These are phyloP conservation scores for Metschnikowia bowlesiae DNA, from an alignment of 805 yeast genomes.

Conservation along the genomic window DNA sequence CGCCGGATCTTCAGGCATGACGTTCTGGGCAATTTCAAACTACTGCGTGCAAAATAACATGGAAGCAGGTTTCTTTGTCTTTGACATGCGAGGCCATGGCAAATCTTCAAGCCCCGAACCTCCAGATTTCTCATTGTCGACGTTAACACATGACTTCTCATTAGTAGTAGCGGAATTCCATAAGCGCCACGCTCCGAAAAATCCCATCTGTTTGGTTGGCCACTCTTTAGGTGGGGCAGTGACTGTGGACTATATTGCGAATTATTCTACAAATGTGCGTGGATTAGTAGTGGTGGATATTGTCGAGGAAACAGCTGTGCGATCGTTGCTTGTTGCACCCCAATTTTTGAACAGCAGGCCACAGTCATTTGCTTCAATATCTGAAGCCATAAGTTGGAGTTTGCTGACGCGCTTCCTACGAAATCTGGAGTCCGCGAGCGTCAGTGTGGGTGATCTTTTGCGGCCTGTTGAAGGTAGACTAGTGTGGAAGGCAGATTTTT, in stretches of 20 bases:
- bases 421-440: slow-evolving; percentile 55
- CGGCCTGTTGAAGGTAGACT: slow-evolving; percentile 16
- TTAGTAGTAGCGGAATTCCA: slow-evolving; percentile 42
- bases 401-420: slow-evolving; percentile 50
- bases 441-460: slow-evolving; percentile 76
- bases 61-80: slow-evolving; percentile 54
- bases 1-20: slow-evolving; percentile 83
- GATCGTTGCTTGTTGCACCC: slow-evolving; percentile 64
- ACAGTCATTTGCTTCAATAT: slow-evolving; percentile 43
- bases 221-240: slow-evolving; percentile 94
- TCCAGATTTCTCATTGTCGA: slow-evolving; percentile 40
- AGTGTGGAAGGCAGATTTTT: slow-evolving; percentile 64
- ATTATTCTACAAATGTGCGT: slow-evolving; percentile 31
- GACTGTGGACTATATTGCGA: slow-evolving; percentile 47
- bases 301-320: slow-evolving; percentile 87
- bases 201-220: slow-evolving; percentile 59
- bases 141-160: slow-evolving; percentile 56
- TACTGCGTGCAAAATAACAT: slow-evolving; percentile 28
- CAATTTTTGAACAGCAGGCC: slow-evolving; percentile 68
- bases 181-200: slow-evolving; percentile 8
- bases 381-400: slow-evolving; percentile 81
- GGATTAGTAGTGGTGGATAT: slow-evolving; percentile 86
- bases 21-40: slow-evolving; percentile 58
- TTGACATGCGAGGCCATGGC: slow-evolving; percentile 89
- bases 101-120: slow-evolving; percentile 16